These are phyloP conservation scores for Rhamnella rubrinervis DNA, from an alignment of 331 rosid species.

Conservation along the genomic window DNA sequence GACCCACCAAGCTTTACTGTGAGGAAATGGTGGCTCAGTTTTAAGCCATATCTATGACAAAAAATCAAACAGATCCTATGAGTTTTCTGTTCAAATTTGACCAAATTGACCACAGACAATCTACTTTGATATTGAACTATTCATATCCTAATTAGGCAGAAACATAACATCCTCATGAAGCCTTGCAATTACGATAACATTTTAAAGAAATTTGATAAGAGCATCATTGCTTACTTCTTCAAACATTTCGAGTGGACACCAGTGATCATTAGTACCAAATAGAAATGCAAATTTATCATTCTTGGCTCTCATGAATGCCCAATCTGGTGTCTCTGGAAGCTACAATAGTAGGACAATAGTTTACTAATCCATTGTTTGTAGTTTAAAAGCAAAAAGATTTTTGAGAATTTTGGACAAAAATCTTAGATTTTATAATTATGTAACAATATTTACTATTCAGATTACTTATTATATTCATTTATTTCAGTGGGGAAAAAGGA, in stretches of 20 bases:
- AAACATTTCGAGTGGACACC: slow-evolving; percentile 82
- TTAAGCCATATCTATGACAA: too few species aligned
- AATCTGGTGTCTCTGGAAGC: slow-evolving; percentile 83
- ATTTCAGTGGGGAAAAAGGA: too few species aligned
- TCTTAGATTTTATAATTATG: too few species aligned
- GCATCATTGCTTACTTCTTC: slow-evolving; percentile 61
- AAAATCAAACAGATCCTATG: too few species aligned
- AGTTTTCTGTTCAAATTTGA: too few species aligned
- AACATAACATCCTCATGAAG: background rate
- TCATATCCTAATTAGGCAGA: background rate
- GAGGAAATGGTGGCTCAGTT: too few species aligned
- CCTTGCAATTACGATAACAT: background rate
- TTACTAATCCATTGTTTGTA: slow-evolving; percentile 34
- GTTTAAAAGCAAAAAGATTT: slow-evolving; percentile 2
- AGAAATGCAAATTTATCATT: slow-evolving; percentile 64
- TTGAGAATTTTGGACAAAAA: too few species aligned
- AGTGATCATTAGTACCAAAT: slow-evolving; percentile 77
- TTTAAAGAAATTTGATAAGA: background rate
- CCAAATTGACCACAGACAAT: too few species aligned
- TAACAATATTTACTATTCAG: too few species aligned
- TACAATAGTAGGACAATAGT: slow-evolving; percentile 36
- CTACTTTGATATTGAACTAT: too few species aligned
- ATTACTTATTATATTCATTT: too few species aligned
- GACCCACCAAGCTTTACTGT: too few species aligned
- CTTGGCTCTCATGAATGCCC: slow-evolving; percentile 71